Conservation (phyloP, 345 rosid species). For the Citrus cavaleriei region DNA sequence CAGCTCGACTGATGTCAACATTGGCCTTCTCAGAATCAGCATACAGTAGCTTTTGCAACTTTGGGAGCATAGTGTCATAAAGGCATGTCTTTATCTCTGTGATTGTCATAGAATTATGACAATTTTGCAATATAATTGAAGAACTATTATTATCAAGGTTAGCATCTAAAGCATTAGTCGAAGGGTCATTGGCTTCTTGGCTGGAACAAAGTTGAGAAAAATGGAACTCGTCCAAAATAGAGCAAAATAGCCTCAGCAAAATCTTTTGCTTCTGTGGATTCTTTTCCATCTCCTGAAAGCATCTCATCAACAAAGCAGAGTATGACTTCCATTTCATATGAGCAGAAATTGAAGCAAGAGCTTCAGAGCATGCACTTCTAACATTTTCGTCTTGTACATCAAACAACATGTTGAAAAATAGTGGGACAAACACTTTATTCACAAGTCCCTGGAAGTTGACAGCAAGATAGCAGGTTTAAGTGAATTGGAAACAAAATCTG, state of each 20-base stretch:
- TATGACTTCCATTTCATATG: slow-evolving; percentile 78
- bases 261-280: slow-evolving; percentile 63
- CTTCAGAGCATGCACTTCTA: slow-evolving; percentile 65
- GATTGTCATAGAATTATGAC: slow-evolving; percentile 17
- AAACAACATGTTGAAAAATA: slow-evolving; percentile 76
- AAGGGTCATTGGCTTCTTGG: slow-evolving; percentile 30
- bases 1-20: slow-evolving; percentile 63
- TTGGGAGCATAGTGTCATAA: slow-evolving; percentile 59
- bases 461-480: slow-evolving; percentile 14
- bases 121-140: slow-evolving; percentile 16
- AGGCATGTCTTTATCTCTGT: slow-evolving; percentile 57
- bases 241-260: slow-evolving; percentile 62
- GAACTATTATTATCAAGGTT: slow-evolving; percentile 12
- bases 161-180: slow-evolving; percentile 9
- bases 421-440: slow-evolving; percentile 67
- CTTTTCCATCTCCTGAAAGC: slow-evolving; percentile 63
- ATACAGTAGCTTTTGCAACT: slow-evolving; percentile 59
- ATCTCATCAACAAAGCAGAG: slow-evolving; percentile 57
- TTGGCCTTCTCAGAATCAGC: slow-evolving; percentile 63
- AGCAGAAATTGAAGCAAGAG: slow-evolving; percentile 72
- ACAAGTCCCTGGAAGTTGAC: slow-evolving; percentile 53
- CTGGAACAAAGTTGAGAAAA: slow-evolving; percentile 36
- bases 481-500: not conserved
- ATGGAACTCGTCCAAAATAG: slow-evolving; percentile 75
- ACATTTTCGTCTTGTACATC: slow-evolving; percentile 73